A percentile compares a stretch with the other conserved stretches of the same genome.
Conservation (phyloP, 177 flowering plant species). For the Vitis hybrid region DNA sequence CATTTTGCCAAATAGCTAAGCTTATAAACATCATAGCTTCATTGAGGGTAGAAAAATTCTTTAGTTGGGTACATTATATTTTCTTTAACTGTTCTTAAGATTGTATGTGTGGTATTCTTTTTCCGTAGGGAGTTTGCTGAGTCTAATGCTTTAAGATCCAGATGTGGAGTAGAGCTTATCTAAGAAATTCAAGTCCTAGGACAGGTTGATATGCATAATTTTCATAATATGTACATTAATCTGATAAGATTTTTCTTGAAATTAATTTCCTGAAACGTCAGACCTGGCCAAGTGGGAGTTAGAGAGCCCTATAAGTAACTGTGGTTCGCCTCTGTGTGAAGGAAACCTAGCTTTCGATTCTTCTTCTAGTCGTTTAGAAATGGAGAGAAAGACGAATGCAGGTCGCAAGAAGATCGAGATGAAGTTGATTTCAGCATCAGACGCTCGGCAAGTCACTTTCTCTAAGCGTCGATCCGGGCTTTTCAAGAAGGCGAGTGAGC, state of each 20-base stretch:
- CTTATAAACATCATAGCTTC: too few species aligned
- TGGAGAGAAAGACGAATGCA: background rate
- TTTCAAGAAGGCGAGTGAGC: constrained; percentile 11
- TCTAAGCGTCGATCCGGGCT: constrained; percentile 5
- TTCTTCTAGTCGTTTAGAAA: background rate
- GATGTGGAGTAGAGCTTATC: too few species aligned
- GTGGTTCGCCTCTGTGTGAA: background rate
- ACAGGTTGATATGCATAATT: too few species aligned
- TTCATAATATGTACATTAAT: background rate
- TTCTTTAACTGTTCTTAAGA: too few species aligned
- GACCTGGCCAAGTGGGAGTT: background rate
- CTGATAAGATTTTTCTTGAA: background rate
- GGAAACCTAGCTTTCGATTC: background rate
- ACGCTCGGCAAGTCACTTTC: constrained; percentile 4
- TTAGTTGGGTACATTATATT: too few species aligned
- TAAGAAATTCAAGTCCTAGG: background rate
- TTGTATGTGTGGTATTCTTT: too few species aligned
- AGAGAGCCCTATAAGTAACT: constrained; percentile 6
- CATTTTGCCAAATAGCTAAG: too few species aligned
- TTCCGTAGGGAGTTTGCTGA: too few species aligned
- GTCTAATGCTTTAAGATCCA: too few species aligned
- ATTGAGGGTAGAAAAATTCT: too few species aligned
- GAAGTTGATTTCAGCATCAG: background rate
- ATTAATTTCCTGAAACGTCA: background rate
- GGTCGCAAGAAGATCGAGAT: background rate